Base-by-base conservation (phyloP, 306 rosid species). In the Prinsepia uniflora region DNA sequence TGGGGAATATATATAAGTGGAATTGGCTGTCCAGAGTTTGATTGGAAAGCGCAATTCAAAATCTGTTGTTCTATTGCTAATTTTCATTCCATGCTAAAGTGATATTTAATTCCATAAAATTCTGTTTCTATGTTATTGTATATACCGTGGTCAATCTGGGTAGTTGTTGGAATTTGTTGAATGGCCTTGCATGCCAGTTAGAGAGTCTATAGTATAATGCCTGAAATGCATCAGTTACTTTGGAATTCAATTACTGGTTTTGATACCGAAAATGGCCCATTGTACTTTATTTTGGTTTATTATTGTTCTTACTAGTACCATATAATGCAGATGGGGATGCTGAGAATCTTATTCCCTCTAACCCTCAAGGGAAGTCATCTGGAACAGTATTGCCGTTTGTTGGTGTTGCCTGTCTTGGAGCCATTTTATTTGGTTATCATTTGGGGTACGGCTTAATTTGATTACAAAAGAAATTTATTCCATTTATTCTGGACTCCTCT, bases 351-450 rank as follows among this genome's bases (percentile, higher is more conserved):
- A 50, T 82, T 63, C 80, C 90, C 78, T 50, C 75, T 45, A 81
- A 57, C 68, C 76, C 87, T 74, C 86, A 60, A 0, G 85, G 82
- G 6, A 93, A 79, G 80, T 60, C 93, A 77, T 86, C 96, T 71
- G 98, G 96, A 77, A 86, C 89, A 50, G 98, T 90, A 78, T 81
- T 93, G 46, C 98, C 98, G 41, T 93, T 68, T 72, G 98, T 93
- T 47, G 96, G 93, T 63, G 89, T 93, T 79, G 96, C 98, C 79
- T 93, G 98, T 79, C 87, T 93, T 74, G 98, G 96, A 80, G 96
- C 96, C 43, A 85, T 88, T 61, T 86, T 93, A 76, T 90, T 93
- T 81, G 98, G 98, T 52, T 93, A 93, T 77, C 98, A 93, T 85
- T 87, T 93, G n/a, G 98, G 96, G 98, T 93, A 90, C 63, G 76